These are phyloP conservation scores for Sechiopsis laciniata DNA, from an alignment of 306 rosid species.

Conservation along the genomic window DNA sequence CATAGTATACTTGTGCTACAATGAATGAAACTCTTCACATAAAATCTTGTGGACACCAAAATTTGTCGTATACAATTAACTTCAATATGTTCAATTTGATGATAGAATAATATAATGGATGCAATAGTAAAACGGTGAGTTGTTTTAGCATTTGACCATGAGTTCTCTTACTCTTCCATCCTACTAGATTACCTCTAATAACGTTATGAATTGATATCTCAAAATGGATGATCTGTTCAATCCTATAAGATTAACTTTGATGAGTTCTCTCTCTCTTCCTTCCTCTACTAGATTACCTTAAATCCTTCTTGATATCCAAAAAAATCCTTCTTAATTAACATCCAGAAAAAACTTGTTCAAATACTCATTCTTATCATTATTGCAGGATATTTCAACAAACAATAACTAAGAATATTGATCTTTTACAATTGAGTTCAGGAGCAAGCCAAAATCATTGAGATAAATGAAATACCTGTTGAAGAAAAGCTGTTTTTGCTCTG, in stretches of 20 bases:
- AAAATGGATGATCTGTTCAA: neutral
- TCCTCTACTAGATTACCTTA: neutral
- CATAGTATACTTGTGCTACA: neutral
- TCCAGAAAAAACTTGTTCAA: neutral
- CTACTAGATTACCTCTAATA: neutral
- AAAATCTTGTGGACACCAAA: conserved; percentile 1
- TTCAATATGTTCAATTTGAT: neutral
- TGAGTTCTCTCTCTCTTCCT: no score
- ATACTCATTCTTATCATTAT: neutral
- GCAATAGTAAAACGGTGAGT: neutral
- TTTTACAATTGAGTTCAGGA: neutral
- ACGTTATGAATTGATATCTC: neutral
- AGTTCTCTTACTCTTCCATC: conserved; percentile 11
- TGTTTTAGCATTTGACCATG: neutral
- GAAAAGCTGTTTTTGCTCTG: conserved; percentile 87
- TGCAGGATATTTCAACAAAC: conserved; percentile 3
- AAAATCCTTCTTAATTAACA: neutral
- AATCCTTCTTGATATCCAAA: no score
- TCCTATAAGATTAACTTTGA: no score
- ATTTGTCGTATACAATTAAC: neutral
- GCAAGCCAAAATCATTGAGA: neutral
- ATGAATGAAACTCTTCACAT: neutral
- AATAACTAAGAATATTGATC: neutral
- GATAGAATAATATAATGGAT: conserved; percentile 6
- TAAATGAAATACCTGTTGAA: conserved; percentile 53